A percentile compares a stretch with the other conserved stretches of the same genome.
phyloP scores from a whole-genome alignment of 2,329 filamentous ascomycete species.

The Aureobasidium sp. region DNA sequence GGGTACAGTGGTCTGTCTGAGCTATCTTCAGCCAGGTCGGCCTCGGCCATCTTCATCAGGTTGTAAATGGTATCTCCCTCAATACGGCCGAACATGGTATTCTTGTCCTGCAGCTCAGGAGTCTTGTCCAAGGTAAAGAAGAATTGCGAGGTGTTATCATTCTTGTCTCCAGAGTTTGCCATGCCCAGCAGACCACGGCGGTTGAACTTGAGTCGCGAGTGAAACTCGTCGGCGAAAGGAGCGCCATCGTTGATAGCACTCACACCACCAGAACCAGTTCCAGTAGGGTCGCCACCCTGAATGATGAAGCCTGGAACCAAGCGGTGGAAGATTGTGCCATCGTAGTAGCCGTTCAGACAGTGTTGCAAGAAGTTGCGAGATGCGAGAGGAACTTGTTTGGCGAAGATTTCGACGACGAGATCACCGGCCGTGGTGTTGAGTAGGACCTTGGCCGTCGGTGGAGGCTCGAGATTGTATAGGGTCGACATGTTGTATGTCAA shows the following conservation, averaged over 20 bases:
- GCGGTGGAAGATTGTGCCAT: conserved; percentile 88
- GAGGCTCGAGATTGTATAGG: conserved; percentile 90
- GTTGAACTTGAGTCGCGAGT: conserved; percentile 88
- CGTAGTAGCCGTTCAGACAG: conserved; percentile 92
- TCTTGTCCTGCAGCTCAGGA: conserved; percentile 78
- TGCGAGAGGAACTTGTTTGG: conserved; percentile 84
- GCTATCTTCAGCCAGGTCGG: conserved; percentile 67
- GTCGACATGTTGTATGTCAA: conserved; percentile 63
- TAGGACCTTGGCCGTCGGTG: conserved; percentile 85
- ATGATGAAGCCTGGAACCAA: conserved; percentile 86
- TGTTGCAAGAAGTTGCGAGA: conserved; percentile 94
- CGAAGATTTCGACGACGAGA: conserved; percentile 86
- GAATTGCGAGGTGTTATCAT: conserved; percentile 92
- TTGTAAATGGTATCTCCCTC: conserved; percentile 96
- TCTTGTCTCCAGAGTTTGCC: conserved; percentile 73
- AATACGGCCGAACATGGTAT: conserved; percentile 88
- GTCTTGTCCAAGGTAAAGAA: conserved; percentile 84
- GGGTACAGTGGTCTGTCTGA: conserved; percentile 82
- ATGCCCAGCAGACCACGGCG: conserved; percentile 86
- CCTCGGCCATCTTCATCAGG: conserved; percentile 84
- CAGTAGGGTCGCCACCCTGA: conserved; percentile 90
- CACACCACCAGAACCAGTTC: conserved; percentile 84
- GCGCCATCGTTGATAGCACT: conserved; percentile 84
- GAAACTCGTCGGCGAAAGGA: conserved; percentile 81
- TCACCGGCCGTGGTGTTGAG: conserved; percentile 87